These are phyloP conservation scores for Boletellus ananiceps DNA, from an alignment of 768 basidiomycete genomes.

Conservation along the genomic window DNA sequence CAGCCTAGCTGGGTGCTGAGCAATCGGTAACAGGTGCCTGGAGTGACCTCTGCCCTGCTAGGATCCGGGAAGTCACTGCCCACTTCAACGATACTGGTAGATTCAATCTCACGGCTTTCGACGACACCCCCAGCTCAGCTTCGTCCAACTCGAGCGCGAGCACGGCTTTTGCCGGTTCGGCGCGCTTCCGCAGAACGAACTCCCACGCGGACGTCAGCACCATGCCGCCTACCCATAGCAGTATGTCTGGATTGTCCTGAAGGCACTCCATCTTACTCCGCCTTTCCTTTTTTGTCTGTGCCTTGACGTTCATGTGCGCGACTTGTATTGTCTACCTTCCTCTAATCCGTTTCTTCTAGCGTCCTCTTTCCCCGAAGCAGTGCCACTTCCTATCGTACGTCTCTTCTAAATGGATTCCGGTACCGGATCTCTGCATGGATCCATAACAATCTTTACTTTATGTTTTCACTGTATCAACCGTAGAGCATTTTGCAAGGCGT, in stretches of 20 bases:
- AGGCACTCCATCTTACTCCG: no score
- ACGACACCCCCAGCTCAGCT: slow-evolving; percentile 3
- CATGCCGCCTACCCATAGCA: slow-evolving; percentile 13
- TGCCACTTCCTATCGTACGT: no score
- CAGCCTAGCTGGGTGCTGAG: not conserved
- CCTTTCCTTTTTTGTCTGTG: not conserved
- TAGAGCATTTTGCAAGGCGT: no score
- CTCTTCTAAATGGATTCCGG: no score
- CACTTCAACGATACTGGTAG: slow-evolving; percentile 15
- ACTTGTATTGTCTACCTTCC: not conserved
- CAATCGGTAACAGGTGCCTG: slow-evolving; percentile 12
- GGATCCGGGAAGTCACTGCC: slow-evolving; percentile 14
- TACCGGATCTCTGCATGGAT: no score
- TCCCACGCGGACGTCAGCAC: slow-evolving; percentile 14
- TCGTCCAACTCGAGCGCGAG: not conserved
- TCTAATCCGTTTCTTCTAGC: not conserved
- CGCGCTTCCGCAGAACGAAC: slow-evolving; percentile 3
- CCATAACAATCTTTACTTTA: no score
- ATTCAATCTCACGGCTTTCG: slow-evolving; percentile 15
- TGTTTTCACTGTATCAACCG: no score
- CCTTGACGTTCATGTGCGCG: not conserved
- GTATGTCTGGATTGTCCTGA: slow-evolving; percentile 3
- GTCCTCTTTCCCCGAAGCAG: no score
- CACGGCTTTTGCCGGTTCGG: not conserved
- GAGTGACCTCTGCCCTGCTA: slow-evolving; percentile 18